phyloP scores from a whole-genome alignment of 495 filamentous ascomycete genomes.

The Daldinia decipiens region DNA sequence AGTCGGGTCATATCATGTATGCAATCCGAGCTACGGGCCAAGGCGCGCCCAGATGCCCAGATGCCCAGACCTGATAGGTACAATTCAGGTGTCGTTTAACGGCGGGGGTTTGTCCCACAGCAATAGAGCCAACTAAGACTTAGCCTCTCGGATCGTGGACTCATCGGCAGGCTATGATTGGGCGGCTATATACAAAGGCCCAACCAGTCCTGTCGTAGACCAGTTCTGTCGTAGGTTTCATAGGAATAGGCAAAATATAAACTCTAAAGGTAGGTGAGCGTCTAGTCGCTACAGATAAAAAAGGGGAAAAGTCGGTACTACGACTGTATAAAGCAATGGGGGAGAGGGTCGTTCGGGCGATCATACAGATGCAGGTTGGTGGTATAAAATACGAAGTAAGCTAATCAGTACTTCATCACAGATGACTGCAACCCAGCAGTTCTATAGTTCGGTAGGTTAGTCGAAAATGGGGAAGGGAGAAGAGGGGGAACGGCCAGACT shows the following conservation, averaged over 20 bases:
- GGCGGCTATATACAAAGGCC: slow-evolving; percentile 38
- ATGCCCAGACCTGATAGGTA: slow-evolving; percentile 28
- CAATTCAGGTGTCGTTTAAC: slow-evolving; percentile 36
- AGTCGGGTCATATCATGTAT: slow-evolving; percentile 25
- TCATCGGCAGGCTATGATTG: slow-evolving; percentile 37
- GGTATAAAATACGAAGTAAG: slow-evolving; percentile 34
- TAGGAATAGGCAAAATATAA: slow-evolving; percentile 40
- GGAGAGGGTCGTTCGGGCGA: slow-evolving; percentile 16
- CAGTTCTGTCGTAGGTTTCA: slow-evolving; percentile 22
- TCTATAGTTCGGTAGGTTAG: neutral
- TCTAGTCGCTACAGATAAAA: slow-evolving; percentile 13
- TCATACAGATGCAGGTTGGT: slow-evolving; percentile 8
- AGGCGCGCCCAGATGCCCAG: slow-evolving; percentile 31
- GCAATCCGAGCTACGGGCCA: slow-evolving; percentile 26
- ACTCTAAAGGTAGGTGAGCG: slow-evolving; percentile 6
- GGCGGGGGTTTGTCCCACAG: slow-evolving; percentile 24
- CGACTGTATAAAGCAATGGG: slow-evolving; percentile 16
- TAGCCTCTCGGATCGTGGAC: slow-evolving; percentile 32
- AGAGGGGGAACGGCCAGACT: neutral
- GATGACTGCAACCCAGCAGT: slow-evolving; percentile 18
- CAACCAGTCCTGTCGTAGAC: slow-evolving; percentile 21
- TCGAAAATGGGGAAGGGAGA: neutral
- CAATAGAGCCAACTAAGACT: slow-evolving; percentile 32
- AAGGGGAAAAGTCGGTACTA: neutral
- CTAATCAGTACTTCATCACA: slow-evolving; percentile 22